phyloP scores from a whole-genome alignment of 129 eudicot species.

The Calendula officinalis region DNA sequence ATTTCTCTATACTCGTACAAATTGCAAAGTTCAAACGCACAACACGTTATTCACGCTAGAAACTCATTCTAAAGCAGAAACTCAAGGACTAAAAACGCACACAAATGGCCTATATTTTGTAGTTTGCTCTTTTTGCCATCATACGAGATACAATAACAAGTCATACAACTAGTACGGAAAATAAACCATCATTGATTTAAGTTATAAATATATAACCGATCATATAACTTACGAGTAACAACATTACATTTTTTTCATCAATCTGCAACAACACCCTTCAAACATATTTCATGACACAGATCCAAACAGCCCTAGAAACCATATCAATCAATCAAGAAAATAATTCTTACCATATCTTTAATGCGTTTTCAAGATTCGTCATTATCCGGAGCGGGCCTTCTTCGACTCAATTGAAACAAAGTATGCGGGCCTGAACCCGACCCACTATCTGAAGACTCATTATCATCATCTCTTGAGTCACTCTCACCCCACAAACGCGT shows the following conservation, averaged over 20 bases:
- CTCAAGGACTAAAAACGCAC: too few relatives aligned
- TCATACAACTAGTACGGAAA: too few relatives aligned
- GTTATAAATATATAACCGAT: too few relatives aligned
- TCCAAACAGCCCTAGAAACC: neutral
- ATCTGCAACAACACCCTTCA: neutral
- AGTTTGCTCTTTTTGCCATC: too few relatives aligned
- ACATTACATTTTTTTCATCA: neutral
- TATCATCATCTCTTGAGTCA: constrained; percentile 43
- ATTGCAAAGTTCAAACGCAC: too few relatives aligned
- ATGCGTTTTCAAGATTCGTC: constrained; percentile 24
- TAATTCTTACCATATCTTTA: constrained; percentile 13
- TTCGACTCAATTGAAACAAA: constrained; percentile 26
- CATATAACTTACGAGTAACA: too few relatives aligned
- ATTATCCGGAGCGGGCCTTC: constrained; percentile 37
- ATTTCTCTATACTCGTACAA: too few relatives aligned
- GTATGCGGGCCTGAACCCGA: constrained; percentile 28
- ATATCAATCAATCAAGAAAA: constrained; percentile 10
- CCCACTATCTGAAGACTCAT: constrained; percentile 52
- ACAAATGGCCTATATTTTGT: too few relatives aligned
- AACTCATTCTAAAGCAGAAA: too few relatives aligned
- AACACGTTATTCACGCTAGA: too few relatives aligned
- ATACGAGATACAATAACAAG: too few relatives aligned
- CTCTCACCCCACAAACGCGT: constrained; percentile 71
- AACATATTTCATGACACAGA: neutral
- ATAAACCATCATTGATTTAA: too few relatives aligned